Percentiles rank a stretch among this genome's conserved stretches.
Evolutionary conservation across 495 filamentous ascomycete species (phyloP).

Genomic region (Penicillium verhagenii): DNA sequence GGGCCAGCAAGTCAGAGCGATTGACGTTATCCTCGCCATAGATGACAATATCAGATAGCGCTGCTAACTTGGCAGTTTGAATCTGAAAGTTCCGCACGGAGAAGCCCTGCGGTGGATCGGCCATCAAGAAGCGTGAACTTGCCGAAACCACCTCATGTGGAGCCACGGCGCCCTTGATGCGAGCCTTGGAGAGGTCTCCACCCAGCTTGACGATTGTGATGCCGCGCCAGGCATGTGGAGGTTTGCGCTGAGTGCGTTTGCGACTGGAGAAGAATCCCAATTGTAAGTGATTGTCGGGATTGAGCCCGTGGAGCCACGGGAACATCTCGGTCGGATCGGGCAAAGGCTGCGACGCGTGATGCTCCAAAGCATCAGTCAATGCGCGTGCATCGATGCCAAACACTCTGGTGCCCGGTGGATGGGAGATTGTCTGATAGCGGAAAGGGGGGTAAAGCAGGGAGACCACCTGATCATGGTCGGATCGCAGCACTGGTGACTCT

Average conservation of each 20-base stretch:
- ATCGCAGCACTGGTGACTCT: constrained; percentile 32
- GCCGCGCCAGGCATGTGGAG: constrained; percentile 76
- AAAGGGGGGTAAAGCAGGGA: constrained; percentile 76
- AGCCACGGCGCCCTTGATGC: constrained; percentile 80
- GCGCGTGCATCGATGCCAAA: constrained; percentile 69
- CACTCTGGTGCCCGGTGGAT: constrained; percentile 52
- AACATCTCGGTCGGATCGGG: constrained; percentile 84
- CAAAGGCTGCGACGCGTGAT: constrained; percentile 71
- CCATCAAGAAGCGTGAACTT: constrained; percentile 46
- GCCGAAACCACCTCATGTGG: constrained; percentile 72
- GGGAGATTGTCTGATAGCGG: constrained; percentile 52
- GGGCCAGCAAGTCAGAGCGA: constrained; percentile 54
- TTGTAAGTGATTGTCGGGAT: constrained; percentile 84
- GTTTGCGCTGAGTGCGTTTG: constrained; percentile 65
- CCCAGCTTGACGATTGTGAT: constrained; percentile 88
- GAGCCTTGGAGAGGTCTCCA: constrained; percentile 69
- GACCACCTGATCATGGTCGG: constrained; percentile 43
- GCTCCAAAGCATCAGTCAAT: constrained; percentile 70
- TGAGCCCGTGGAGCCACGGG: constrained; percentile 97
- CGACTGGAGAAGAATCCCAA: constrained; percentile 82
- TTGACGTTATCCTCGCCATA: constrained; percentile 70
- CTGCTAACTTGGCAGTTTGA: constrained; percentile 84
- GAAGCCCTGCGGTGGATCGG: constrained; percentile 82
- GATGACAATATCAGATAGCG: constrained; percentile 86
- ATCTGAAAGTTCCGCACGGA: constrained; percentile 95